phyloP scores from a whole-genome alignment of 2,329 filamentous ascomycete species.

The Colletotrichum brevisporum region DNA sequence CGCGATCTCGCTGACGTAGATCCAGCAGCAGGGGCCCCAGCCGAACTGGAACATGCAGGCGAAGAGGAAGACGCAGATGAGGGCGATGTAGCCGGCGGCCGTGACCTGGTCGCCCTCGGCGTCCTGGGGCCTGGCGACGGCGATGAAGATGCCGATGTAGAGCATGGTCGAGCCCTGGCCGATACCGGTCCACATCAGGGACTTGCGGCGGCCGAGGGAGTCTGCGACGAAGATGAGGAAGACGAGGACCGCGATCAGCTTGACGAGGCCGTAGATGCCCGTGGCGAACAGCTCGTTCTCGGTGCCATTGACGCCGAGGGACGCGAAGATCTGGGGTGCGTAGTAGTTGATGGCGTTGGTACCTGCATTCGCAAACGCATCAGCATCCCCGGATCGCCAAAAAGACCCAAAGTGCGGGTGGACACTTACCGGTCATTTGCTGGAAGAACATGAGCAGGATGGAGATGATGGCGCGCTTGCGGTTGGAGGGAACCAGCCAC shows the following conservation, averaged over 20 bases:
- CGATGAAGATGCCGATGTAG: slow-evolving; percentile 69
- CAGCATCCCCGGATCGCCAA: not conserved
- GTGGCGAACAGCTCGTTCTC: slow-evolving; percentile 72
- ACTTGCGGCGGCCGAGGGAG: slow-evolving; percentile 43
- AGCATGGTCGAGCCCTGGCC: slow-evolving; percentile 50
- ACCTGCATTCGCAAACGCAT: slow-evolving; percentile 54
- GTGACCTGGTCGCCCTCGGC: slow-evolving; percentile 51
- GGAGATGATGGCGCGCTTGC: slow-evolving; percentile 31
- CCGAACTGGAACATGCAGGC: slow-evolving; percentile 53
- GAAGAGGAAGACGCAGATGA: slow-evolving; percentile 78
- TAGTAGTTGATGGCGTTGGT: slow-evolving; percentile 47
- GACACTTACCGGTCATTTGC: slow-evolving; percentile 36
- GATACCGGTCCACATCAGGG: slow-evolving; percentile 44
- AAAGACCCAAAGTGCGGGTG: not conserved
- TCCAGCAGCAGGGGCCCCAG: slow-evolving; percentile 60
- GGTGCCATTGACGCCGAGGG: slow-evolving; percentile 71
- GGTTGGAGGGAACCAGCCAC: slow-evolving; percentile 37
- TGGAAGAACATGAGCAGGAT: slow-evolving; percentile 39
- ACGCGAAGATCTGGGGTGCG: slow-evolving; percentile 74
- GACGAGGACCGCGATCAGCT: slow-evolving; percentile 49
- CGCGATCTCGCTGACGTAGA: slow-evolving; percentile 64
- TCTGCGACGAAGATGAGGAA: slow-evolving; percentile 43
- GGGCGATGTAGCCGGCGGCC: slow-evolving; percentile 70
- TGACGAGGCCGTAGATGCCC: slow-evolving; percentile 76
- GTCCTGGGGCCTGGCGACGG: slow-evolving; percentile 66